Base-by-base conservation (phyloP, 371 early-diverging fungal genomes). In the Capniomyces stellatus region DNA sequence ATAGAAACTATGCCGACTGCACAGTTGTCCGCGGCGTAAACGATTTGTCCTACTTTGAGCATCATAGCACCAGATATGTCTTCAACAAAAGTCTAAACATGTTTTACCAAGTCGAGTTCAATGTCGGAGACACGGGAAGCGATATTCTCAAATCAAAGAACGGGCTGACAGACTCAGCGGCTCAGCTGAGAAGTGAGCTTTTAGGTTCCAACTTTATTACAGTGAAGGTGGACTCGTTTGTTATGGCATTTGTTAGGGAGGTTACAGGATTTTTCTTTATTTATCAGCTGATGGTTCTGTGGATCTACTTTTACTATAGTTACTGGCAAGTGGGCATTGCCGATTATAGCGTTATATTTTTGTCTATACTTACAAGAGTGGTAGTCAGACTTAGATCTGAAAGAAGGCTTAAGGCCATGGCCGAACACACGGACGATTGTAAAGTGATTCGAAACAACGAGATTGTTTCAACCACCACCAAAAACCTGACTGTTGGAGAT, bases 241-340 rank as follows among this genome's bases (percentile, higher is more conserved):
- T 55, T 1, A 54, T 67, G 51, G 83, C 79, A 2, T 48, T 82
- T 25, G 52, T 71, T 44, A 72, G 74, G 31, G 87, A 85, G 67
- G 78, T 83, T 56, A 63, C 75, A 0, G 75, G 77, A 18, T 77
- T 76, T 61, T 82, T 84, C 51, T 86, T 86, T 58, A 68, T 83
- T 35, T 88, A 85, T 60, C 85, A 85, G 61, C 63, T 83, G 54
- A 77, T 81, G 69, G 67, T 68, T 27, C 70, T 86, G 51, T 76
- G 75, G 75, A 70, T 85, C 27, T 86, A 82, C 68, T 79, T 77
- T 62, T 79, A 81, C 66, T 78, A 79, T 62, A 76, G 72, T 53
- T 85, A 83, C 69, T 87, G 75, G 74, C 72, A 76, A 61, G 82
- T 85, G 61, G n/a, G n/a, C n/a, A n/a, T n/a, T n/a, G n/a, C n/a